These are phyloP conservation scores for Chaetomium sp. DNA, from an alignment of 2,329 filamentous ascomycete species.

Conservation along the genomic window DNA sequence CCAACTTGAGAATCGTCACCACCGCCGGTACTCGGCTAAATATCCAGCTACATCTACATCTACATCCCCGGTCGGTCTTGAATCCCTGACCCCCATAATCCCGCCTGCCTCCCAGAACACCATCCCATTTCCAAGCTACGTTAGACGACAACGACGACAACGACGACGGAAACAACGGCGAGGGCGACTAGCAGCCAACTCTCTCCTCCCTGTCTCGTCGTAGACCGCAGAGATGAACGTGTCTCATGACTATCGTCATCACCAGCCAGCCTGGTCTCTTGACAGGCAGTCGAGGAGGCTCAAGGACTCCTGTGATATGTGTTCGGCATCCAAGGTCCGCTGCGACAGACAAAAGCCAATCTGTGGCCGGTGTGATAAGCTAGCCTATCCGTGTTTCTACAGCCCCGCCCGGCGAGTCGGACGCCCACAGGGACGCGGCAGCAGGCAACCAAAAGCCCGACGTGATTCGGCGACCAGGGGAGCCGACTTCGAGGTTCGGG, in stretches of 20 bases:
- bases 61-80: background rate
- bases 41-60: background rate
- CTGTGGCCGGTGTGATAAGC: constrained; percentile 1
- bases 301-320: constrained; percentile 4
- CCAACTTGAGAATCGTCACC: background rate
- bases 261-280: background rate
- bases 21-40: background rate
- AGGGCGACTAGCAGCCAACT: background rate
- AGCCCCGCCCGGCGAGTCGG: constrained; percentile 6
- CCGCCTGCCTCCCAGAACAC: background rate
- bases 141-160: background rate
- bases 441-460: background rate
- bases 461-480: background rate
- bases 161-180: too few species aligned
- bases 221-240: background rate
- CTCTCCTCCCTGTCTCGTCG: background rate
- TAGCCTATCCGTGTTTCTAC: constrained; percentile 7
- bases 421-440: background rate
- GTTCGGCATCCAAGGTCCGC: constrained; percentile 8
- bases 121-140: background rate
- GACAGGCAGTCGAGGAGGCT: background rate
- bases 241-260: background rate
- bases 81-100: background rate
- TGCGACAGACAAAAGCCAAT: constrained; percentile 3
- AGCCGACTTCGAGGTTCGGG: too few species aligned